Evolutionary conservation across 805 yeast species (phyloP).

Genomic region (Zygosaccharomyces bailii): DNA sequence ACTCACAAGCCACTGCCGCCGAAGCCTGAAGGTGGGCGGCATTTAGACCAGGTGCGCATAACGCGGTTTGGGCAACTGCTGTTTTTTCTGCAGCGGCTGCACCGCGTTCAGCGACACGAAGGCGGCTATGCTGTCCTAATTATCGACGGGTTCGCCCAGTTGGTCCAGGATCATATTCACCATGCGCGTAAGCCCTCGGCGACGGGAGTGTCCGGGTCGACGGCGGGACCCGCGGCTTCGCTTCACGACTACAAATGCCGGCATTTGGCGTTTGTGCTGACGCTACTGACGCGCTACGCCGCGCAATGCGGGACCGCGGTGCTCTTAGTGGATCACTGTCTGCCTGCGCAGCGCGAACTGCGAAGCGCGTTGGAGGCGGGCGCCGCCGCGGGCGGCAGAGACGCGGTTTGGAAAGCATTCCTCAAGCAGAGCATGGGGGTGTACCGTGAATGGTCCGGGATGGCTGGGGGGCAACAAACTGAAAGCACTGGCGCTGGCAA

Average conservation of each 20-base stretch:
- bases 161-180: constrained; percentile 26
- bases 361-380: constrained; percentile 32
- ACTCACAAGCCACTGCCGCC: constrained; percentile 20
- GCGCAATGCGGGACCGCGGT: constrained; percentile 22
- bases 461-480: not conserved
- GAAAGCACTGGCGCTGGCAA: too few relatives aligned
- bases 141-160: constrained; percentile 35
- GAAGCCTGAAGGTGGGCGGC: not conserved
- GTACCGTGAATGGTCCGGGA: constrained; percentile 29
- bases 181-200: constrained; percentile 8
- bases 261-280: constrained; percentile 26
- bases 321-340: constrained; percentile 29
- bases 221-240: constrained; percentile 10
- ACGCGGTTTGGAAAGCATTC: constrained; percentile 33
- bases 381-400: constrained; percentile 31
- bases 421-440: constrained; percentile 28
- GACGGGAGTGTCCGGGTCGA: constrained; percentile 9
- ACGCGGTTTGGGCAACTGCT: constrained; percentile 28
- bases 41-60: constrained; percentile 14
- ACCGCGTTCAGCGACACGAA: not conserved
- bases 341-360: constrained; percentile 9
- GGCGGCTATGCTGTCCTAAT: constrained; percentile 22
- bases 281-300: constrained; percentile 30
- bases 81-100: constrained; percentile 24
- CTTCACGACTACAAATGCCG: constrained; percentile 32